Evolutionary conservation across 495 filamentous ascomycete genomes (phyloP).

Genomic region (Penicillium chermesinum): DNA sequence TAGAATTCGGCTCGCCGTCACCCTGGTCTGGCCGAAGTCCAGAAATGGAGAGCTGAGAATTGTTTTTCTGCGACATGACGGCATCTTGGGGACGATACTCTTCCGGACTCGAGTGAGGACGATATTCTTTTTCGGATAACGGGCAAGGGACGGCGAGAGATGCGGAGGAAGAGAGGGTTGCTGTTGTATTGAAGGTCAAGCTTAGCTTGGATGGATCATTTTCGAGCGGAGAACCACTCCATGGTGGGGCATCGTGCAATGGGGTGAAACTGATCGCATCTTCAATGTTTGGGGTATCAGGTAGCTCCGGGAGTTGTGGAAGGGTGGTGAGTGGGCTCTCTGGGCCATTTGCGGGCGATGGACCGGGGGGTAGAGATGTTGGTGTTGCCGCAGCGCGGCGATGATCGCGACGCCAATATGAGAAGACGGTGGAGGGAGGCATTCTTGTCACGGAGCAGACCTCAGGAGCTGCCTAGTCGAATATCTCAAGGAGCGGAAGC

Average conservation of each 20-base stretch:
- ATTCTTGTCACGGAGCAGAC: slow-evolving; percentile 22
- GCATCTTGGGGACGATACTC: slow-evolving; percentile 22
- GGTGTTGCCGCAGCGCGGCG: slow-evolving; percentile 38
- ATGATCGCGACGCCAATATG: slow-evolving; percentile 47
- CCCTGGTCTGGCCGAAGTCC: slow-evolving; percentile 22
- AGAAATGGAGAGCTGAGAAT: slow-evolving; percentile 24
- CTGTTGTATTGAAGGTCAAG: slow-evolving; percentile 16
- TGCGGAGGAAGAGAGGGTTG: slow-evolving; percentile 29
- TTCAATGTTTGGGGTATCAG: slow-evolving; percentile 25
- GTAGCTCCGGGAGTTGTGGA: slow-evolving; percentile 22
- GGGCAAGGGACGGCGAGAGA: slow-evolving; percentile 27
- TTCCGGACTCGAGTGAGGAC: slow-evolving; percentile 34
- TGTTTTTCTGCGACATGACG: slow-evolving; percentile 25
- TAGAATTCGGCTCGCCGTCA: slow-evolving; percentile 27
- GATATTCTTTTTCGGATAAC: slow-evolving; percentile 22
- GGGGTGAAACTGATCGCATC: slow-evolving; percentile 18
- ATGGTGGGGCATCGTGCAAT: slow-evolving; percentile 11
- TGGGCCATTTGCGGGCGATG: slow-evolving; percentile 17
- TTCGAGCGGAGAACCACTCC: slow-evolving; percentile 20
- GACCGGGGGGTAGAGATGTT: slow-evolving; percentile 20
- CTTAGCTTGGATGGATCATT: slow-evolving; percentile 25
- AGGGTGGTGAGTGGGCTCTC: slow-evolving; percentile 19
- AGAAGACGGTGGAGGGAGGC: slow-evolving; percentile 43
- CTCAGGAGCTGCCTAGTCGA: slow-evolving; percentile 7
- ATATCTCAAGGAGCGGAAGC: slow-evolving; percentile 12